phyloP scores from a whole-genome alignment of 331 rosid genomes.

The Saraca asoca region DNA sequence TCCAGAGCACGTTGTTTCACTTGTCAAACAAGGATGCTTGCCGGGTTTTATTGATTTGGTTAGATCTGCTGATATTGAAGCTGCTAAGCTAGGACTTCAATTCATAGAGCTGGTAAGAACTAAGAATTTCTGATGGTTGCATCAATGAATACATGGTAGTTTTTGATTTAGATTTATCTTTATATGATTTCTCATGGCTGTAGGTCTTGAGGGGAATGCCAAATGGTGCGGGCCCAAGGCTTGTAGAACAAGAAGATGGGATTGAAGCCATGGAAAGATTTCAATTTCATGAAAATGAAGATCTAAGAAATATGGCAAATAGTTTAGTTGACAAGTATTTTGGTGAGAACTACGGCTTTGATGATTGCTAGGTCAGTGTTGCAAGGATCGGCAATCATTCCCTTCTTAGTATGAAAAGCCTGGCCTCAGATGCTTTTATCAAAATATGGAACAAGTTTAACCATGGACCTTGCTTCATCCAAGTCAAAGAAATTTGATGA shows the following conservation, averaged over 20 bases:
- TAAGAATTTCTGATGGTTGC: constrained; percentile 22
- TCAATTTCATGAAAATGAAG: constrained; percentile 95
- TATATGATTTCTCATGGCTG: constrained; percentile 18
- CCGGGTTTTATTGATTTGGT: constrained; percentile 82
- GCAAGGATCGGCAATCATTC: constrained; percentile 1
- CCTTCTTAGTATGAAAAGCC: not conserved
- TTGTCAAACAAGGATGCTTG: constrained; percentile 77
- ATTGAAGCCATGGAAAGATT: constrained; percentile 98
- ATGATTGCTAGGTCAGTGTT: constrained; percentile 42
- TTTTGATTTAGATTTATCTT: constrained; percentile 22
- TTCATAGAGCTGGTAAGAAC: constrained; percentile 82
- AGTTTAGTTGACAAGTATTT: constrained; percentile 82
- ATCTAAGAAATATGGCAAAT: constrained; percentile 86
- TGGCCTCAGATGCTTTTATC: constrained; percentile 13
- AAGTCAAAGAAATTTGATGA: constrained; percentile 5
- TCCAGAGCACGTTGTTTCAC: constrained; percentile 72
- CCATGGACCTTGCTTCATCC: constrained; percentile 19
- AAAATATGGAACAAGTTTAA: constrained; percentile 7
- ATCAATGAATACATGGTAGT: constrained; percentile 11
- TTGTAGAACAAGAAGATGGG: constrained; percentile 88
- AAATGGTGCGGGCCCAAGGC: constrained; percentile 73
- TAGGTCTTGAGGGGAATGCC: constrained; percentile 97
- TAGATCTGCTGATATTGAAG: constrained; percentile 79
- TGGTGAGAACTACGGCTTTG: constrained; percentile 88
- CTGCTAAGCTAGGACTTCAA: constrained; percentile 91